Percentiles rank a stretch among this genome's conserved stretches.
These are phyloP conservation scores for Holtermanniella nyarrowii DNA, from an alignment of 768 basidiomycete genomes.

Conservation along the genomic window DNA sequence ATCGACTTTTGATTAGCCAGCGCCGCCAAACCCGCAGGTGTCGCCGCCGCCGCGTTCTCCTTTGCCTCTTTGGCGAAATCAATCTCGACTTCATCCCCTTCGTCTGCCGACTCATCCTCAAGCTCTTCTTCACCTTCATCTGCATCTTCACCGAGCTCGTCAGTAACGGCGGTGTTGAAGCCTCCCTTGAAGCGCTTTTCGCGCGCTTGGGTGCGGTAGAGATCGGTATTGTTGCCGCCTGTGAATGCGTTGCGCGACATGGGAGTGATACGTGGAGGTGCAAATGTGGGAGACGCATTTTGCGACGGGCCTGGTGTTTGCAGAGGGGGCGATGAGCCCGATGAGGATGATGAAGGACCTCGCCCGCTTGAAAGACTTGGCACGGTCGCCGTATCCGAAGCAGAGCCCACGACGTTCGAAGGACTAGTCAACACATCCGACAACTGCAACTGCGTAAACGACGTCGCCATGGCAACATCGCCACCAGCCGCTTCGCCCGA, in stretches of 20 bases:
- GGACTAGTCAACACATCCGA: conserved; percentile 32
- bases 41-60: not conserved
- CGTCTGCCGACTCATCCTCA: not conserved
- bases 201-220: conserved; percentile 6
- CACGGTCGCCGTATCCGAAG: not conserved
- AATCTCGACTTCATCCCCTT: not conserved
- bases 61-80: not conserved
- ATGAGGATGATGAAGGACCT: conserved; percentile 9
- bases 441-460: conserved; percentile 13
- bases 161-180: conserved; percentile 34
- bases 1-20: not conserved
- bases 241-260: conserved; percentile 15
- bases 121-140: conserved; percentile 2
- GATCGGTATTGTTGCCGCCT: conserved; percentile 5
- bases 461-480: conserved; percentile 5
- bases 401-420: conserved; percentile 3
- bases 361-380: conserved; percentile 3
- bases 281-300: conserved; percentile 28
- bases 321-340: conserved; percentile 22
- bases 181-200: conserved; percentile 28
- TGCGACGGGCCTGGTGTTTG: conserved; percentile 27
- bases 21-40: not conserved
- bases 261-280: conserved; percentile 21
- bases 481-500: not conserved
- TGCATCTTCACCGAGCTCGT: conserved; percentile 5